Conservation (phyloP, 495 filamentous ascomycete species). For the Apiosordaria backusii region DNA sequence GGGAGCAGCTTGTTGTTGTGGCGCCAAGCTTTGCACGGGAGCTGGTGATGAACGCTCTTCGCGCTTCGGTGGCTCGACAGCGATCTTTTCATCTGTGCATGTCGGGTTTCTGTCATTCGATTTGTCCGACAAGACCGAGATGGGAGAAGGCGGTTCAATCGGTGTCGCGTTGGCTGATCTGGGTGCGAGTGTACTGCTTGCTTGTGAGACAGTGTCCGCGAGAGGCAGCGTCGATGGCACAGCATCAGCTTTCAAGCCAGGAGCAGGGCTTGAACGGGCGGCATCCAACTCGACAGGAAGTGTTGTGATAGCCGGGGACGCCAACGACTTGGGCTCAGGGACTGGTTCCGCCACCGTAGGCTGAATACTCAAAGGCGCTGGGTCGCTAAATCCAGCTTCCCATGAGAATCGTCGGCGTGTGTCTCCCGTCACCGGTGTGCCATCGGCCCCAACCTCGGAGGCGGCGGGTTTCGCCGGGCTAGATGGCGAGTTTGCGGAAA, state of each 20-base stretch:
- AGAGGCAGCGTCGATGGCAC: background rate
- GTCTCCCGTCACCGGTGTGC: conserved; percentile 10
- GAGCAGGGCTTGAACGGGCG: background rate
- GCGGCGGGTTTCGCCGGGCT: background rate
- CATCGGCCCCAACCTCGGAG: background rate
- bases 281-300: background rate
- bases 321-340: conserved; percentile 14
- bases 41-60: background rate
- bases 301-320: background rate
- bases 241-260: background rate
- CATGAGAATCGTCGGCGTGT: conserved; percentile 50
- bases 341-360: background rate
- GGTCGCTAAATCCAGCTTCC: conserved; percentile 33
- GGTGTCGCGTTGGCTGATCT: conserved; percentile 14
- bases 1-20: background rate
- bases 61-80: background rate
- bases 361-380: background rate
- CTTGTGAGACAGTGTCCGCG: conserved; percentile 34
- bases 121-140: conserved; percentile 1
- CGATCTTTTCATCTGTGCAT: background rate
- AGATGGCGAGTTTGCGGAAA: background rate
- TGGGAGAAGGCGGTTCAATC: conserved; percentile 3
- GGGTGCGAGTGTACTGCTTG: conserved; percentile 30
- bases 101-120: background rate
- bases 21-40: background rate